These are phyloP conservation scores for Cenchrus americanus DNA, from an alignment of 176 grass and related monocot species.

Conservation along the genomic window DNA sequence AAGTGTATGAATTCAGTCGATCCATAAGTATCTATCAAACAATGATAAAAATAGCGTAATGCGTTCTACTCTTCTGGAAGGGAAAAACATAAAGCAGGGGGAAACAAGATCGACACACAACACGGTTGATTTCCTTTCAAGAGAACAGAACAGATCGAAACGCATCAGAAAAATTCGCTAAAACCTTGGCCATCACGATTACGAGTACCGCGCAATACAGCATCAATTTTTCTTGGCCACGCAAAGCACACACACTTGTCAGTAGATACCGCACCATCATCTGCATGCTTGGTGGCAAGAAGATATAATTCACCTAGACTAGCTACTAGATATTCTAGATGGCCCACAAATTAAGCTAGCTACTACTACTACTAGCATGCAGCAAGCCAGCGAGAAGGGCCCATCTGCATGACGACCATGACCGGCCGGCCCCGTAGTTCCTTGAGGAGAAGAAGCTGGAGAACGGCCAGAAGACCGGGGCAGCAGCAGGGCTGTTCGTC, in stretches of 20 bases:
- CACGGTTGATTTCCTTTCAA: conserved; percentile 41
- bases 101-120: not conserved
- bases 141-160: conserved; percentile 13
- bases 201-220: conserved; percentile 38
- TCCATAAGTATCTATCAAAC: not conserved
- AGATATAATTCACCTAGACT: not conserved
- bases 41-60: not conserved
- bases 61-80: not conserved
- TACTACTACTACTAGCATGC: not conserved
- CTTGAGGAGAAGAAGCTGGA: conserved; percentile 53
- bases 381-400: not conserved
- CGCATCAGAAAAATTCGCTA: not conserved
- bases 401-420: conserved; percentile 9
- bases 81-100: not conserved
- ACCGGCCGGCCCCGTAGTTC: not conserved
- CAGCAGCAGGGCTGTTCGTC: not conserved
- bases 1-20: not conserved
- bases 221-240: conserved; percentile 36
- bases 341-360: conserved; percentile 28
- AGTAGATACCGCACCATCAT: not conserved
- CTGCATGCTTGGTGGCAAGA: not conserved
- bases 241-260: conserved; percentile 47
- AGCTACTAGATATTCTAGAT: conserved; percentile 35
- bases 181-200: conserved; percentile 50
- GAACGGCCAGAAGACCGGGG: conserved; percentile 59